Conservation (phyloP, 108 stramenopile genomes). For the Nannochloropsis salina region DNA sequence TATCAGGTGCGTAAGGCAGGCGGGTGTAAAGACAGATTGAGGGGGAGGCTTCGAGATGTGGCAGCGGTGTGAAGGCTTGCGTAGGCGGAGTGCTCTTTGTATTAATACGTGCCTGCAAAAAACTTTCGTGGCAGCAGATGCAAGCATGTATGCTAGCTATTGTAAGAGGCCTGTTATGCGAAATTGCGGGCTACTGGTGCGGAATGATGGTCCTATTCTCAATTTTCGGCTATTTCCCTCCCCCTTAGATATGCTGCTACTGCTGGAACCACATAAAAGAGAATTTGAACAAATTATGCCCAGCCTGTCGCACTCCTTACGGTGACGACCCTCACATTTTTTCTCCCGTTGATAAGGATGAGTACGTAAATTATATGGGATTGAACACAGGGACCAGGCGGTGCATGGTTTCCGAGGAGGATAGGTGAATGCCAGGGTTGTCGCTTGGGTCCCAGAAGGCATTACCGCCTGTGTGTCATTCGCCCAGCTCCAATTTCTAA, state of each 20-base stretch:
- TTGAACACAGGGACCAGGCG: background rate
- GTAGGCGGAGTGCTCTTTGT: no score
- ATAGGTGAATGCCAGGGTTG: no score
- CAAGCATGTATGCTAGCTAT: no score
- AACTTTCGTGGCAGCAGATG: no score
- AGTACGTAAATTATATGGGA: slow-evolving; percentile 30
- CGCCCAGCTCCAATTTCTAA: background rate
- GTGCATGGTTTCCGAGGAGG: background rate
- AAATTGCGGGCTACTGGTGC: no score
- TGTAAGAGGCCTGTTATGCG: no score
- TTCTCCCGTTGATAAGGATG: slow-evolving; percentile 82
- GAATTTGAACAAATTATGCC: slow-evolving; percentile 86
- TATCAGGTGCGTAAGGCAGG: slow-evolving; percentile 56
- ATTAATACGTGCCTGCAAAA: no score
- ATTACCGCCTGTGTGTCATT: background rate
- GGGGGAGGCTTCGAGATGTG: background rate
- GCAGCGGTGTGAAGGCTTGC: background rate
- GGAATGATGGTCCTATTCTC: background rate
- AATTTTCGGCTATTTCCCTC: background rate
- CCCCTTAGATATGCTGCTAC: slow-evolving; percentile 87
- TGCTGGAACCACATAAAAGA: slow-evolving; percentile 98
- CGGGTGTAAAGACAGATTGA: background rate
- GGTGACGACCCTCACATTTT: slow-evolving; percentile 94
- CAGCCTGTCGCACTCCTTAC: slow-evolving; percentile 92
- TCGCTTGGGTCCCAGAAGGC: no score